Conservation (phyloP, 345 rosid genomes). For the Eucalyptus melliodora region DNA sequence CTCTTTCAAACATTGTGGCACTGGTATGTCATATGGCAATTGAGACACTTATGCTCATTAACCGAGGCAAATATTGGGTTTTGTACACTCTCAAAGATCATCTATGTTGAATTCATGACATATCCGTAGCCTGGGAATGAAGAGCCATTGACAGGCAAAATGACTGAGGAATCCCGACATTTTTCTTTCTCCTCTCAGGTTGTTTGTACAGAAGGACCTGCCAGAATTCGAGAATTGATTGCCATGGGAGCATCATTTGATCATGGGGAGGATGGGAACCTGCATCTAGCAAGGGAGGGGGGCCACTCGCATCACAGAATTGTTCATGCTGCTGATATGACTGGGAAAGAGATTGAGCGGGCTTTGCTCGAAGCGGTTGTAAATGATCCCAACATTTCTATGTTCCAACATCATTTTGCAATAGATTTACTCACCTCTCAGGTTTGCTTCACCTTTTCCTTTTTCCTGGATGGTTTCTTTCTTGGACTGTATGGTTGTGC, state of each 20-base stretch:
- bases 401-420: conserved; percentile 86
- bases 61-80: neutral
- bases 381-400: conserved; percentile 62
- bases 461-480: neutral
- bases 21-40: neutral
- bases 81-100: neutral
- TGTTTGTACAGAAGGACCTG: conserved; percentile 98
- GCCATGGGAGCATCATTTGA: conserved; percentile 96
- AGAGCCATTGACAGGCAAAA: neutral
- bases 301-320: conserved; percentile 93
- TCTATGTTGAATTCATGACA: neutral
- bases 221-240: conserved; percentile 78
- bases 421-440: conserved; percentile 86
- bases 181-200: conserved; percentile 28
- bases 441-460: conserved; percentile 13
- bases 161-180: neutral
- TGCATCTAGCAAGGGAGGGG: conserved; percentile 96
- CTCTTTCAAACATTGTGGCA: neutral
- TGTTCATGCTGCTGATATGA: conserved; percentile 98
- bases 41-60: neutral
- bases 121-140: neutral
- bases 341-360: conserved; percentile 95
- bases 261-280: conserved; percentile 89
- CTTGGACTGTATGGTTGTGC: neutral
- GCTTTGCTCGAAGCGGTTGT: conserved; percentile 77